Evolutionary conservation across 768 basidiomycete genomes (phyloP).

Genomic region (Amanita jacksonii): DNA sequence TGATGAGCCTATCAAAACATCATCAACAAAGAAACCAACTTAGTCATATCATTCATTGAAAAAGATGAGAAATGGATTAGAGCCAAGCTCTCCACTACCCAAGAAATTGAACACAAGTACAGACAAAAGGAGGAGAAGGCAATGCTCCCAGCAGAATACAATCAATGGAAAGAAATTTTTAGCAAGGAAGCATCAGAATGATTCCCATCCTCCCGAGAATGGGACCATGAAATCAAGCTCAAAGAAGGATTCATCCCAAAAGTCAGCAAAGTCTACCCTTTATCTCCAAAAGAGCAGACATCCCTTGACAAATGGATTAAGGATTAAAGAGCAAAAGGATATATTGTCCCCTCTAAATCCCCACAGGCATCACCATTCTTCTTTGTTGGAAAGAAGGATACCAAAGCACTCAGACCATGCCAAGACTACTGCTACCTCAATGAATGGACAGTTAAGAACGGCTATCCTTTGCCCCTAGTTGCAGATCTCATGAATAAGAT

Average conservation of each 20-base stretch:
- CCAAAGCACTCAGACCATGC: conserved; percentile 13
- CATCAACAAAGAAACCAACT: too few species aligned
- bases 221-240: conserved; percentile 13
- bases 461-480: conserved; percentile 20
- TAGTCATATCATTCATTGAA: too few species aligned
- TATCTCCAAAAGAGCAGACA: conserved; percentile 18
- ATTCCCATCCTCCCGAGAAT: conserved; percentile 4
- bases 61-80: too few species aligned
- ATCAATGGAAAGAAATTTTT: conserved; percentile 7
- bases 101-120: too few species aligned
- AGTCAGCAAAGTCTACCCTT: conserved; percentile 10
- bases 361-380: conserved; percentile 16
- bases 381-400: conserved; percentile 17
- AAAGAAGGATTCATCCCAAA: not conserved
- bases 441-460: conserved; percentile 22
- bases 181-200: conserved; percentile 7
- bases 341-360: conserved; percentile 16
- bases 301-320: conserved; percentile 15
- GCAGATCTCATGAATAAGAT: not conserved
- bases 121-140: too few species aligned
- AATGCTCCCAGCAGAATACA: not conserved
- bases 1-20: too few species aligned
- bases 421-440: conserved; percentile 28
- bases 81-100: too few species aligned
- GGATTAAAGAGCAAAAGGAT: conserved; percentile 16